Conservation (phyloP, 495 filamentous ascomycete genomes). For the Trypethelium eluteriae region DNA sequence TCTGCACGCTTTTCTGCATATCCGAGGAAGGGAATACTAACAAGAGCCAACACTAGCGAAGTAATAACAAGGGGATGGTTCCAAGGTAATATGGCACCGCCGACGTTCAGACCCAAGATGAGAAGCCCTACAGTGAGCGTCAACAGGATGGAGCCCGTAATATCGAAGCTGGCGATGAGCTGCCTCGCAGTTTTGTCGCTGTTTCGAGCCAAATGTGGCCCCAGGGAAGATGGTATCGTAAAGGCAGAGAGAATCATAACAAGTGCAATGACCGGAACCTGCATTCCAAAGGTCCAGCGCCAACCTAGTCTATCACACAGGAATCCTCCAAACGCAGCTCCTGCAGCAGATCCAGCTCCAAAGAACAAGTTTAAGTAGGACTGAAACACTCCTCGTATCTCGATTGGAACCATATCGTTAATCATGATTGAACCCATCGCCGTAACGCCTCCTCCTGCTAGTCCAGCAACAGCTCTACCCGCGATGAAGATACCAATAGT, state of each 20-base stretch:
- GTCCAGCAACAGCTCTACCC: constrained; percentile 63
- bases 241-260: constrained; percentile 49
- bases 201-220: constrained; percentile 44
- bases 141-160: constrained; percentile 57
- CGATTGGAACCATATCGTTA: constrained; percentile 67
- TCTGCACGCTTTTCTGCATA: constrained; percentile 54
- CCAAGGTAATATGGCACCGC: constrained; percentile 72
- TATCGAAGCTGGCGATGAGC: constrained; percentile 59
- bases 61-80: constrained; percentile 59
- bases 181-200: constrained; percentile 45
- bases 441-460: constrained; percentile 67
- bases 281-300: constrained; percentile 62
- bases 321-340: constrained; percentile 63
- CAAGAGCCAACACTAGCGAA: constrained; percentile 41
- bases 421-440: constrained; percentile 66
- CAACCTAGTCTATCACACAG: constrained; percentile 69
- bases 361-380: constrained; percentile 66
- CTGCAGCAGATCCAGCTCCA: constrained; percentile 55
- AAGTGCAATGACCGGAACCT: constrained; percentile 57
- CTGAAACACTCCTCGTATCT: constrained; percentile 67
- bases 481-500: constrained; percentile 66
- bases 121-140: constrained; percentile 57
- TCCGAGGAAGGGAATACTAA: constrained; percentile 43
- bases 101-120: constrained; percentile 67
- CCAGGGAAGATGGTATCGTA: constrained; percentile 55